Evolutionary conservation across 352 stramenopile species (phyloP).

Genomic region (Phytophthora chlamydospora): DNA sequence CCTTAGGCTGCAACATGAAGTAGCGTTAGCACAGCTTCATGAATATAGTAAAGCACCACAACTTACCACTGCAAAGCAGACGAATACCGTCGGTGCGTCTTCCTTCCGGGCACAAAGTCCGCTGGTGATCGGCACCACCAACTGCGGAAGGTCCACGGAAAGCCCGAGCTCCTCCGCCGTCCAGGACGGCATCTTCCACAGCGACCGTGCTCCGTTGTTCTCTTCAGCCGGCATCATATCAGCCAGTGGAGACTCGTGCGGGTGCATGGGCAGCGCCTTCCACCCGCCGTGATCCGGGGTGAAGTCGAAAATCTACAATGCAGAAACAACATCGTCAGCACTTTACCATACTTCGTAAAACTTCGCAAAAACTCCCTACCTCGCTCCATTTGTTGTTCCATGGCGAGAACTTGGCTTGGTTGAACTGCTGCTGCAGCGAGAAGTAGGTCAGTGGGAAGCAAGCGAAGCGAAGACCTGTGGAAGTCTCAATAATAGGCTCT

Average conservation of each 20-base stretch:
- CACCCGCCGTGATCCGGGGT: slow-evolving; percentile 60
- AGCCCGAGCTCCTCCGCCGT: slow-evolving; percentile 56
- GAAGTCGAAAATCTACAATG: slow-evolving; percentile 71
- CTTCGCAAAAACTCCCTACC: slow-evolving; percentile 26
- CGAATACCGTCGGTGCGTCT: slow-evolving; percentile 29
- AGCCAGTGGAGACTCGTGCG: slow-evolving; percentile 44
- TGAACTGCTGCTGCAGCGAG: slow-evolving; percentile 72
- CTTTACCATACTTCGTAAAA: not conserved
- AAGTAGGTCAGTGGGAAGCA: slow-evolving; percentile 77
- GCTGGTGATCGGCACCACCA: slow-evolving; percentile 63
- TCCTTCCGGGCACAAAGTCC: slow-evolving; percentile 41
- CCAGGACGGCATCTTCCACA: slow-evolving; percentile 60
- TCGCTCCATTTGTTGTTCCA: slow-evolving; percentile 89
- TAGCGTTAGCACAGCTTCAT: not conserved
- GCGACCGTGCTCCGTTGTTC: slow-evolving; percentile 32
- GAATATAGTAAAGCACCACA: not conserved
- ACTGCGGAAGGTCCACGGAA: slow-evolving; percentile 36
- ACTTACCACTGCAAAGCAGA: slow-evolving; percentile 54
- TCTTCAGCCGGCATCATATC: slow-evolving; percentile 29
- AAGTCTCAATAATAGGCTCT: slow-evolving; percentile 82
- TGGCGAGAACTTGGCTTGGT: slow-evolving; percentile 67
- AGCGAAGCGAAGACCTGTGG: slow-evolving; percentile 57
- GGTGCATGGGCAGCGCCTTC: slow-evolving; percentile 41
- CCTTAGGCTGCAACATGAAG: slow-evolving; percentile 34
- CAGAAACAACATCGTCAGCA: slow-evolving; percentile 2